phyloP scores from a whole-genome alignment of 495 filamentous ascomycete genomes.

The Pyrenula aspistea region DNA sequence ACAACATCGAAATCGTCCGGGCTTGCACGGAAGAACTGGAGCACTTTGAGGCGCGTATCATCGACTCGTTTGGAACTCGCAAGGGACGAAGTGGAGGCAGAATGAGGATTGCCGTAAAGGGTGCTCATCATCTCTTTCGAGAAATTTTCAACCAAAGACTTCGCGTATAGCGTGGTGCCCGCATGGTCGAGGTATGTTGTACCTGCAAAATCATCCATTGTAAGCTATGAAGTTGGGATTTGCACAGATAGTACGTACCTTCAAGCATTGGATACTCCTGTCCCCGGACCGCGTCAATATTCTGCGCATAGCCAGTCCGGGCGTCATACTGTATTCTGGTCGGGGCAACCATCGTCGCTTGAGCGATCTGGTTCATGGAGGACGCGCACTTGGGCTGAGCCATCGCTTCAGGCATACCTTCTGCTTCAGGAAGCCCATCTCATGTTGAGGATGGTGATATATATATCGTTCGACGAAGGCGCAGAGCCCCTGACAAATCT shows the following conservation, averaged over 20 bases:
- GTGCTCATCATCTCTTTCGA: constrained; percentile 40
- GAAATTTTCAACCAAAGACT: constrained; percentile 47
- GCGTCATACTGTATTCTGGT: not conserved
- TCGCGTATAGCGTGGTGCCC: constrained; percentile 61
- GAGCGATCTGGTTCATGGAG: not conserved
- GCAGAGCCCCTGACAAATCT: too few species aligned
- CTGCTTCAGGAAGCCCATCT: not conserved
- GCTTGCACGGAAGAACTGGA: constrained; percentile 50
- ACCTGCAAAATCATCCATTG: constrained; percentile 9
- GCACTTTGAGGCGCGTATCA: constrained; percentile 39
- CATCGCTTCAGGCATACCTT: not conserved
- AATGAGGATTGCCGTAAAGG: constrained; percentile 70
- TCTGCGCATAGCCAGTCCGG: not conserved
- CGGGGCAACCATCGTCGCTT: too few species aligned
- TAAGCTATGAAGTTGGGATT: not conserved
- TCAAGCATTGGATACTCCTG: constrained; percentile 30
- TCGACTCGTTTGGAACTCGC: constrained; percentile 50
- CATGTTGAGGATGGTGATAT: too few species aligned
- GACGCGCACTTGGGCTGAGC: not conserved
- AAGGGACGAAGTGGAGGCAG: constrained; percentile 50
- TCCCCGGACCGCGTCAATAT: constrained; percentile 19
- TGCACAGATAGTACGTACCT: constrained; percentile 11
- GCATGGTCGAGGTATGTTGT: constrained; percentile 61
- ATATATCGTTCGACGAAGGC: too few species aligned
- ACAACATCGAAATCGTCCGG: constrained; percentile 55